Evolutionary conservation across 1,284 basidiomycete genomes (phyloP).

Genomic region (Apiotrichum gamsii): DNA sequence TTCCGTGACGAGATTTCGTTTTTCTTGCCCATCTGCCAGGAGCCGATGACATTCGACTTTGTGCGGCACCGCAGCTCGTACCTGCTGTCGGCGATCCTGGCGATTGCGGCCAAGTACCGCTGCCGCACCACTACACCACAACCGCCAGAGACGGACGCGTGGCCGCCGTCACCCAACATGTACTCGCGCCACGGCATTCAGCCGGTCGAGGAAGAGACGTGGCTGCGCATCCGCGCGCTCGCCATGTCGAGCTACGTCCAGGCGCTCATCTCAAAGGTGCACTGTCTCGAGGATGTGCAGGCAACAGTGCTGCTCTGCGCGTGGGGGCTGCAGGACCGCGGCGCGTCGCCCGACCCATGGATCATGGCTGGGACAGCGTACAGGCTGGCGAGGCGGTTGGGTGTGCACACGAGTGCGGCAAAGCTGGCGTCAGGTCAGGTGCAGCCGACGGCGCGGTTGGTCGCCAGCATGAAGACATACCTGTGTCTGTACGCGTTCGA

Average conservation of each 20-base stretch:
- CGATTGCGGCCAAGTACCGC: slow-evolving; percentile 20
- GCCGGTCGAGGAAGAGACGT: slow-evolving; percentile 13
- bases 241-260: slow-evolving; percentile 22
- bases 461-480: slow-evolving; percentile 20
- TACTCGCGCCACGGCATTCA: slow-evolving; percentile 1
- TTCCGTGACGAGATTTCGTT: slow-evolving; percentile 17
- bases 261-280: slow-evolving; percentile 22
- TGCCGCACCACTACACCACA: no score
- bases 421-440: background rate
- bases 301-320: slow-evolving; percentile 16
- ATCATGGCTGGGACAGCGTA: slow-evolving; percentile 20
- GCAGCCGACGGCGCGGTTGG: slow-evolving; percentile 7
- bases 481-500: slow-evolving; percentile 21
- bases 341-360: slow-evolving; percentile 25
- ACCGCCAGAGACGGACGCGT: slow-evolving; percentile 1
- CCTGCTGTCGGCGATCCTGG: slow-evolving; percentile 20
- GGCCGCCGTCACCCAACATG: no score
- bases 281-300: slow-evolving; percentile 24
- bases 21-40: slow-evolving; percentile 21
- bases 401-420: slow-evolving; percentile 12
- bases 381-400: slow-evolving; percentile 15
- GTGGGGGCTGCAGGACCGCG: slow-evolving; percentile 21
- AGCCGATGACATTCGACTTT: slow-evolving; percentile 19
- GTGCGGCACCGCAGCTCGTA: slow-evolving; percentile 18
- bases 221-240: slow-evolving; percentile 16